Evolutionary conservation across 306 rosid genomes (phyloP).

Genomic region (Castanopsis chinensis): DNA sequence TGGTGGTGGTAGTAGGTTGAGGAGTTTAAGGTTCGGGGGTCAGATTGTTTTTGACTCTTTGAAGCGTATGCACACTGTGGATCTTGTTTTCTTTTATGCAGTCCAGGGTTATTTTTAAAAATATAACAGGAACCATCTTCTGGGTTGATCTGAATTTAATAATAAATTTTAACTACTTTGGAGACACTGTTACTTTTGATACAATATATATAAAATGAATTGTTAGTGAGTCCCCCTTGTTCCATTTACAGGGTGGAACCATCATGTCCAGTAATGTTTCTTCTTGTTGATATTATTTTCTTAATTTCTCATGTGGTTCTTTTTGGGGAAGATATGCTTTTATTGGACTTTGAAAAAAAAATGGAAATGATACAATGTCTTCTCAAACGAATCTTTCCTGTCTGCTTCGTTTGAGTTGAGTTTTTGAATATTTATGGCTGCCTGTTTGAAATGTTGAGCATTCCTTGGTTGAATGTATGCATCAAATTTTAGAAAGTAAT

Average conservation of each 20-base stretch:
- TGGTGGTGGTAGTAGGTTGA: constrained; percentile 23
- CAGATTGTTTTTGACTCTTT: constrained; percentile 33
- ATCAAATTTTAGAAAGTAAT: neutral
- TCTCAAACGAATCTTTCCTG: neutral
- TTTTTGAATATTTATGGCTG: neutral
- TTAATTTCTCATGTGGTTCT: neutral
- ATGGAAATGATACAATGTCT: neutral
- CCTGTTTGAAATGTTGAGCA: neutral
- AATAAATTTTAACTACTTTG: constrained; percentile 31
- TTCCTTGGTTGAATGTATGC: neutral
- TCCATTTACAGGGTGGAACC: constrained; percentile 40
- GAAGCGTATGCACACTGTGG: constrained; percentile 33
- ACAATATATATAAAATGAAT: constrained; percentile 25
- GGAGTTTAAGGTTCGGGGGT: constrained; percentile 32
- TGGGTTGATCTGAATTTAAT: constrained; percentile 37
- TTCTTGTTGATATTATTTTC: neutral
- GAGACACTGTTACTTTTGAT: constrained; percentile 38
- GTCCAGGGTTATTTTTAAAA: constrained; percentile 24
- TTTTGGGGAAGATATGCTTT: neutral
- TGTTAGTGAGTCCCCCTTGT: constrained; percentile 40
- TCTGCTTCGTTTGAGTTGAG: neutral
- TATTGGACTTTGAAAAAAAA: neutral
- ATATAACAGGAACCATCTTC: constrained; percentile 27
- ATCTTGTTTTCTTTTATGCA: constrained; percentile 34
- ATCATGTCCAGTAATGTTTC: constrained; percentile 11